Base-by-base conservation (phyloP, 1,139 yeast genomes). In the Kodamaea derodonti region DNA sequence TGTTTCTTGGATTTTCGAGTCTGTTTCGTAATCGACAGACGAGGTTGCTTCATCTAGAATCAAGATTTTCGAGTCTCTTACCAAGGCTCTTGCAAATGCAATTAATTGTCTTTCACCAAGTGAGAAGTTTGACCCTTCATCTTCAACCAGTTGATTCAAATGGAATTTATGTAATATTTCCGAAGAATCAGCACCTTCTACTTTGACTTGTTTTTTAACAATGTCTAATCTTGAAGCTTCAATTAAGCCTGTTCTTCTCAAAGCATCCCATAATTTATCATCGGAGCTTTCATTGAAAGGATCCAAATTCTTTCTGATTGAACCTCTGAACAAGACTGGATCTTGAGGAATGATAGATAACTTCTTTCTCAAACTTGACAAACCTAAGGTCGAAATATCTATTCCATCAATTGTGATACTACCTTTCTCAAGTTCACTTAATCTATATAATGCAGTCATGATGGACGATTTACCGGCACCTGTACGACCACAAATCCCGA, bases 21-120 rank as follows among this genome's bases (percentile, higher is more conserved):
- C 94, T 0, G 94, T 83, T 45, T 78, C 85, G 50, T 80, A 81
- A 54, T 84, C 95, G 29, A 84, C 92, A 8, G 84, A 78, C 0
- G 94, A 83, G 0, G 95, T 84, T n/a, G 95, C 94, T 56, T 84
- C 95, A 54, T 84, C 95, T 39, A 84, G 58, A 40, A 84, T 78
- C 44, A 84, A 62, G 38, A 84, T 77, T 50, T 72, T 76, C 4
- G 86, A 67, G 33, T 75, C 70, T 42, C 86, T 72, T n/a, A 83
- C 86, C 41, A 84, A 63, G 0, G 95, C 90, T 46, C 94, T 71
- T 0, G 92, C 86, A 45, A 84, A 70, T 2, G 92, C 83, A 37
- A 84, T 60, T 42, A 84, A 59, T 56, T 84, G 95, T 35, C 85
- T 72, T 55, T 84, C 92, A 31, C 95, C 95, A 20, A 83, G 65